These are phyloP conservation scores for Danielia reshetovae DNA, from an alignment of 805 yeast genomes.

Conservation along the genomic window DNA sequence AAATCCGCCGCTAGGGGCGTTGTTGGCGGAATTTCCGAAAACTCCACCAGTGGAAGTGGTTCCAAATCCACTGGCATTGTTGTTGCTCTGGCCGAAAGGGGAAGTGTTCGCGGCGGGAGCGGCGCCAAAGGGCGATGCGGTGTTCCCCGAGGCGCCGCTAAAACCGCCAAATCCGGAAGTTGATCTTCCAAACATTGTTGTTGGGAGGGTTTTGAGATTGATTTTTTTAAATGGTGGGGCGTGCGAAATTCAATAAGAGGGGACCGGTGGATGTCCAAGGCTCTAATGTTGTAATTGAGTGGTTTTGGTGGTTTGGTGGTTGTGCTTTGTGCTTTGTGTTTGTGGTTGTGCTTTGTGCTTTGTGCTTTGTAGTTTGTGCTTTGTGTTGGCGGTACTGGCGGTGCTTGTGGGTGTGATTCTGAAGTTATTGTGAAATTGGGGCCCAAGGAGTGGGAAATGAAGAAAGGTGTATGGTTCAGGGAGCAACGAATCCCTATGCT, in stretches of 20 bases:
- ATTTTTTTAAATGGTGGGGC: constrained; percentile 1
- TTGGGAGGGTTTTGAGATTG: neutral
- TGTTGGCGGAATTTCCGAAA: constrained; percentile 18
- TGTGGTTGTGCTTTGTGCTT: no score
- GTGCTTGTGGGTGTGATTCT: no score
- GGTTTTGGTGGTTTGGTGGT: no score
- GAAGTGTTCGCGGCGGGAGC: constrained; percentile 13
- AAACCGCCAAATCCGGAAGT: constrained; percentile 54
- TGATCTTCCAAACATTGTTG: constrained; percentile 45
- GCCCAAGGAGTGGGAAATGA: no score
- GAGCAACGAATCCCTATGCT: no score
- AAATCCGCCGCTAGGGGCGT: constrained; percentile 22
- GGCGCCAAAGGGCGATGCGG: constrained; percentile 19
- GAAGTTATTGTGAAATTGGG: no score
- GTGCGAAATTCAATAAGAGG: constrained; percentile 1
- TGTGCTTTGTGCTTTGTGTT: no score
- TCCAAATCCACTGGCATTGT: constrained; percentile 8
- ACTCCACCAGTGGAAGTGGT: constrained; percentile 10
- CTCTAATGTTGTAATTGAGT: no score
- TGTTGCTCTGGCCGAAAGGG: constrained; percentile 16
- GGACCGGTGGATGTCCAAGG: no score
- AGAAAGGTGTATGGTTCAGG: no score
- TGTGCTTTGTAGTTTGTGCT: no score
- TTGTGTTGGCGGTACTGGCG: no score
- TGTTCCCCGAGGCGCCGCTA: constrained; percentile 18